Percentiles rank a stretch among this genome's conserved stretches.
Evolutionary conservation across 306 rosid genomes (phyloP).

Genomic region (Astragalus membranaceus): DNA sequence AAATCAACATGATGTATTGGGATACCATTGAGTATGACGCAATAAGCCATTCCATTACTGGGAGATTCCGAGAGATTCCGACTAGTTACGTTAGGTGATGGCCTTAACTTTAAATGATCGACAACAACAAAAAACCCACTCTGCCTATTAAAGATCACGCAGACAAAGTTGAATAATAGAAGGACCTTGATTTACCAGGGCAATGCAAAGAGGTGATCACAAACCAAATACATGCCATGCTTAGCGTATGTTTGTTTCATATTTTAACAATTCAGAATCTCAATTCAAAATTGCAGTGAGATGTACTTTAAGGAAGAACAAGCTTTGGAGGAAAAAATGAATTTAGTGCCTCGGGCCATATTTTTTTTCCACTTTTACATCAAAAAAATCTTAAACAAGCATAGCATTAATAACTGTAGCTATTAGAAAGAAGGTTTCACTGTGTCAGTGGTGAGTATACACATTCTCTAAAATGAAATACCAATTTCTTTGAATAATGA

Average conservation of each 20-base stretch:
- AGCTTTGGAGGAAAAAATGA: too few relatives aligned
- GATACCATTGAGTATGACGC: not conserved
- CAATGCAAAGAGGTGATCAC: not conserved
- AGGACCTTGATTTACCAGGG: not conserved
- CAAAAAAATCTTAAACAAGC: too few relatives aligned
- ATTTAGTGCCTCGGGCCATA: too few relatives aligned
- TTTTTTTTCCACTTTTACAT: too few relatives aligned
- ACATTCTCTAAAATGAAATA: not conserved
- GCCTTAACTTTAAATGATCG: not conserved
- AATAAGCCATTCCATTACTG: not conserved
- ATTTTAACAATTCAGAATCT: too few relatives aligned
- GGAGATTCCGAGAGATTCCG: constrained; percentile 5
- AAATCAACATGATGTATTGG: constrained; percentile 6
- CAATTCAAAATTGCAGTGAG: too few relatives aligned
- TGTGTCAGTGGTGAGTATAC: not conserved
- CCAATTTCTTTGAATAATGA: not conserved
- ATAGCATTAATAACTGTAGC: not conserved
- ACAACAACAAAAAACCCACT: not conserved
- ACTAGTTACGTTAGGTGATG: constrained; percentile 1
- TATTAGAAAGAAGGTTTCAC: not conserved
- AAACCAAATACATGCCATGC: not conserved
- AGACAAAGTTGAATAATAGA: not conserved
- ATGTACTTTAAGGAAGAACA: too few relatives aligned
- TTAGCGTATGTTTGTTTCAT: too few relatives aligned
- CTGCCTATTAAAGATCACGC: not conserved